Conservation (phyloP, 306 rosid species). For the Herpetospermum pedunculosum region DNA sequence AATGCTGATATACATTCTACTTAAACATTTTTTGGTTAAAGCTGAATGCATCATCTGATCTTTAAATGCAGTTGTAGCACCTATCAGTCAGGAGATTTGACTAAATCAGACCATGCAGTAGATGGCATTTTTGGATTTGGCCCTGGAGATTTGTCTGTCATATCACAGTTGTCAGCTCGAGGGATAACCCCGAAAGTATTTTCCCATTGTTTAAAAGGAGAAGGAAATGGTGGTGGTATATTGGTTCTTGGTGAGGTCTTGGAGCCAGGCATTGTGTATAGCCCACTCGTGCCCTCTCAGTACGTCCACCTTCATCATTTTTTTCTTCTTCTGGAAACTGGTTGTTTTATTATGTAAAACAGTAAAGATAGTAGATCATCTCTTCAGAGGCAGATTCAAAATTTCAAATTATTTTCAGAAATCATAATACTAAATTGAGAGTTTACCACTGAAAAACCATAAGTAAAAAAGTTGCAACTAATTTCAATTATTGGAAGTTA, state of each 20-base stretch:
- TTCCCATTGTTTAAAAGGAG: conserved; percentile 94
- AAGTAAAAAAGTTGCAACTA: not conserved
- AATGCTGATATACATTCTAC: conserved; percentile 2
- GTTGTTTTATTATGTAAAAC: not conserved
- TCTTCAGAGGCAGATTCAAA: not conserved
- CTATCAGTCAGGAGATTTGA: conserved; percentile 66
- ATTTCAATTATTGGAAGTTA: not conserved
- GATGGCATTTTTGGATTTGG: conserved; percentile 98
- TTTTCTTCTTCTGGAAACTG: not conserved
- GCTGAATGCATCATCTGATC: conserved; percentile 17
- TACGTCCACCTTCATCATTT: conserved; percentile 34
- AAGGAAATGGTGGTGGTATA: conserved; percentile 82
- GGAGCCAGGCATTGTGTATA: conserved; percentile 86
- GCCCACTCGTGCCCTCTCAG: conserved; percentile 94
- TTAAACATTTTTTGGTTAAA: conserved; percentile 7
- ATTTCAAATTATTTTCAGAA: not conserved
- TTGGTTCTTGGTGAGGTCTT: conserved; percentile 95
- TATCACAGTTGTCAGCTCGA: conserved; percentile 76
- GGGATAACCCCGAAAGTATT: conserved; percentile 76
- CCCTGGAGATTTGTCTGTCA: conserved; percentile 70
- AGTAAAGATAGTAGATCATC: not conserved
- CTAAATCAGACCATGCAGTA: conserved; percentile 74
- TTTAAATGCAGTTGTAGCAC: conserved; percentile 76
- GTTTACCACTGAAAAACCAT: not conserved
- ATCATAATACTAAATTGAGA: no score